Conservation (phyloP, 23 red algal species). For the Porphyridium purpureum region DNA sequence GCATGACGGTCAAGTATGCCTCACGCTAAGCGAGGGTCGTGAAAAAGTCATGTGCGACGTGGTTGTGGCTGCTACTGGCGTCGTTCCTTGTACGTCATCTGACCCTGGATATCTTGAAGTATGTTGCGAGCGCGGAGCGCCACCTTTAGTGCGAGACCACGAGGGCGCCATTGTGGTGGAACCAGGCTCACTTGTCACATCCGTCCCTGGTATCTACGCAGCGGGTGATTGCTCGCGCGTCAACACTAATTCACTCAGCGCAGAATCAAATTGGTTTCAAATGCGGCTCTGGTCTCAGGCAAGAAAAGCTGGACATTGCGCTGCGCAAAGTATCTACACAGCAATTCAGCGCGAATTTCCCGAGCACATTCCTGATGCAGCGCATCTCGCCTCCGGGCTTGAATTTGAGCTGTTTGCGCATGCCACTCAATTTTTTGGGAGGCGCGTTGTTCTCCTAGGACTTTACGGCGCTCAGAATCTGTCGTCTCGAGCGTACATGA, state of each 20-base stretch:
- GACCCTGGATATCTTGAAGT: too few relatives aligned
- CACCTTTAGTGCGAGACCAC: too few relatives aligned
- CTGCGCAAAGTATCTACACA: conserved; percentile 29
- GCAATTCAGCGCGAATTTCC: too few relatives aligned
- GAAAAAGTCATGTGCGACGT: conserved; percentile 21
- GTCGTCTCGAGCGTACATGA: conserved; percentile 8
- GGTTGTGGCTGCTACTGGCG: conserved; percentile 49
- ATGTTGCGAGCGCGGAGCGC: too few relatives aligned
- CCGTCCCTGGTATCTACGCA: conserved; percentile 33
- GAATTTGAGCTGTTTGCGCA: conserved; percentile 84
- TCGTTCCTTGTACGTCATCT: too few relatives aligned
- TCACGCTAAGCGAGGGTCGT: too few relatives aligned
- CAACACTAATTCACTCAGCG: background rate
- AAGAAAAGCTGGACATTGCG: conserved; percentile 15
- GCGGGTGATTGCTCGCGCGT: conserved; percentile 80
- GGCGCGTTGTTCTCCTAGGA: conserved; percentile 63
- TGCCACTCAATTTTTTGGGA: conserved; percentile 61
- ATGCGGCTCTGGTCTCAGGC: conserved; percentile 88
- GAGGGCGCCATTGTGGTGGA: conserved; percentile 43
- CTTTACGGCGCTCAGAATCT: conserved; percentile 43
- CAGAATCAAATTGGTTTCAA: conserved; percentile 51
- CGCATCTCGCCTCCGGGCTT: too few relatives aligned
- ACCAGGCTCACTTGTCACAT: conserved; percentile 22
- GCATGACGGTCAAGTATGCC: too few relatives aligned
- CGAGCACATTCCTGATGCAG: too few relatives aligned